Conservation (phyloP, 495 filamentous ascomycete genomes). For the Xylaria intraflava region DNA sequence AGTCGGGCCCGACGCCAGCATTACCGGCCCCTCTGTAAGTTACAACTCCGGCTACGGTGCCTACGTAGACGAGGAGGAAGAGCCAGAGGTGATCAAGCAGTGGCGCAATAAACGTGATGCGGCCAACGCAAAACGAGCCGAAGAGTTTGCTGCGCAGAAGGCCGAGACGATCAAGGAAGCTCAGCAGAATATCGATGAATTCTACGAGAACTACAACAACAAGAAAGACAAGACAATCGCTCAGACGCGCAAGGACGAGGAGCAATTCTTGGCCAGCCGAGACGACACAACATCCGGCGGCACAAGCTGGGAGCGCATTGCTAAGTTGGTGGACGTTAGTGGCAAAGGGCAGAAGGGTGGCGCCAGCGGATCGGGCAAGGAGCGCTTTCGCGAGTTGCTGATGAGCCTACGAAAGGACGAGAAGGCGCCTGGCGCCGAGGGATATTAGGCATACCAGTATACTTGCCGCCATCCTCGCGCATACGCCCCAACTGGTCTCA, state of each 20-base stretch:
- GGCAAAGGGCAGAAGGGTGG: constrained; percentile 86
- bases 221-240: constrained; percentile 88
- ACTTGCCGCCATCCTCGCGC: background rate
- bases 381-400: constrained; percentile 88
- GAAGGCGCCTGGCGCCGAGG: constrained; percentile 80
- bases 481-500: background rate
- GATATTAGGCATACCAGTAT: constrained; percentile 37
- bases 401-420: constrained; percentile 86
- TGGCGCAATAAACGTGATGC: constrained; percentile 89
- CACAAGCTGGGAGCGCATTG: constrained; percentile 97
- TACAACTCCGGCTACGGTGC: constrained; percentile 62
- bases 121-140: constrained; percentile 65
- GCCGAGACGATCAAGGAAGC: constrained; percentile 76
- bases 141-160: constrained; percentile 71
- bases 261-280: constrained; percentile 79
- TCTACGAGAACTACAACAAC: constrained; percentile 98
- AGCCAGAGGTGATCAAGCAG: constrained; percentile 79
- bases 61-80: constrained; percentile 59
- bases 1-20: constrained; percentile 79
- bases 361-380: constrained; percentile 82
- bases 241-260: constrained; percentile 83
- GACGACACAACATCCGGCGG: constrained; percentile 91
- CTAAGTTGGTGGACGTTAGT: constrained; percentile 91
- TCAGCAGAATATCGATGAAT: constrained; percentile 87
- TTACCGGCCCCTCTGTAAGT: constrained; percentile 66